Evolutionary conservation across 495 filamentous ascomycete genomes (phyloP).

Genomic region (Cercophora newfieldiana): DNA sequence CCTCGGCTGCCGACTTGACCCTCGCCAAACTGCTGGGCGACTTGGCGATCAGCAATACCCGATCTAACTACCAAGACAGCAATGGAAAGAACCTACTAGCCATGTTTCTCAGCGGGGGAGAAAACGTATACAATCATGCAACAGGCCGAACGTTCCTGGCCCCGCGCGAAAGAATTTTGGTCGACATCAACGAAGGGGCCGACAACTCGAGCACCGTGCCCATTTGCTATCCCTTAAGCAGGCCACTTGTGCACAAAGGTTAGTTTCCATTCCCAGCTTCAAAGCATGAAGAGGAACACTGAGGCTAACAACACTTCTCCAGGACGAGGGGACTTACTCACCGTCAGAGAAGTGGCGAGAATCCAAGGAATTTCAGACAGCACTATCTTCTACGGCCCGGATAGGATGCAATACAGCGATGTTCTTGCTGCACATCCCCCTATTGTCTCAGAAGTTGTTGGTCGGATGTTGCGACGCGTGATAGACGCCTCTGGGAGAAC

Average conservation of each 20-base stretch:
- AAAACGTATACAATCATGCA: not conserved
- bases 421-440: slow-evolving; percentile 4
- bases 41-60: not conserved
- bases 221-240: not conserved
- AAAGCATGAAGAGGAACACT: not conserved
- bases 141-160: not conserved
- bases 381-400: slow-evolving; percentile 2
- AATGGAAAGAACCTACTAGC: not conserved
- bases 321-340: slow-evolving; percentile 1
- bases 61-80: not conserved
- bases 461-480: not conserved
- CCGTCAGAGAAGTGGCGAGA: not conserved
- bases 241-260: not conserved
- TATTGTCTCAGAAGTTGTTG: not conserved
- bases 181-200: not conserved
- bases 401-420: not conserved
- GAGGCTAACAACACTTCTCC: not conserved
- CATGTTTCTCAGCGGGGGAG: not conserved
- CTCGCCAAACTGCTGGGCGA: not conserved
- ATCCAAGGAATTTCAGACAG: not conserved
- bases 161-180: not conserved
- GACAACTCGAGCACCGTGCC: not conserved
- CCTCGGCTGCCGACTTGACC: not conserved
- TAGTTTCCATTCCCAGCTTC: not conserved
- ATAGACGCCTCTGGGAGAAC: not conserved